phyloP scores from a whole-genome alignment of 2,329 filamentous ascomycete species.

The Cladophialophora exuberans region DNA sequence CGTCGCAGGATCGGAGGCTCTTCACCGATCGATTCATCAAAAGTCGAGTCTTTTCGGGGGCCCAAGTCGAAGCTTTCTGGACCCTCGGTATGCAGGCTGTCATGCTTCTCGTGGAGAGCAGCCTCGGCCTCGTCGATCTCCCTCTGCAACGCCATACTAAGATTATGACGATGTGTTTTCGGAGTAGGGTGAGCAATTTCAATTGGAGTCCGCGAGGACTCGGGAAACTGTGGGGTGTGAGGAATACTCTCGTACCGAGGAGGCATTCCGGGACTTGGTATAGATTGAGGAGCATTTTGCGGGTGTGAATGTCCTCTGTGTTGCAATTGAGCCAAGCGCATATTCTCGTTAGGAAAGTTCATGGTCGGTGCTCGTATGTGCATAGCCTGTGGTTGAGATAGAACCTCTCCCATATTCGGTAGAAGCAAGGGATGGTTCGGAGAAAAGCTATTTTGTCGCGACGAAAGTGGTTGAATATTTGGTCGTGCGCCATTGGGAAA shows the following conservation, averaged over 20 bases:
- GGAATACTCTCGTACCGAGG: slow-evolving; percentile 19
- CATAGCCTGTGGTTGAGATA: slow-evolving; percentile 51
- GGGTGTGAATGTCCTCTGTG: slow-evolving; percentile 14
- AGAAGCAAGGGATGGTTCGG: slow-evolving; percentile 59
- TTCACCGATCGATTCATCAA: slow-evolving; percentile 49
- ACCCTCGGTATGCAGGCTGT: slow-evolving; percentile 31
- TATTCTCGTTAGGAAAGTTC: slow-evolving; percentile 9
- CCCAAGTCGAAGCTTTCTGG: slow-evolving; percentile 30
- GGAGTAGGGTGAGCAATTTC: slow-evolving; percentile 65
- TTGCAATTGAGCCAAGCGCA: slow-evolving; percentile 7
- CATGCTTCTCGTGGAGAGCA: slow-evolving; percentile 40
- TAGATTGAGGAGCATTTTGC: slow-evolving; percentile 53
- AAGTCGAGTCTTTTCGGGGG: slow-evolving; percentile 31
- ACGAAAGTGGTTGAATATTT: slow-evolving; percentile 23
- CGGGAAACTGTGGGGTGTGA: slow-evolving; percentile 23
- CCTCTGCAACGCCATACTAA: slow-evolving; percentile 76
- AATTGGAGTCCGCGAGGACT: slow-evolving; percentile 38
- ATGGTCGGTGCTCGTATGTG: slow-evolving; percentile 10
- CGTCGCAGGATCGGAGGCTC: slow-evolving; percentile 38
- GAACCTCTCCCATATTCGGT: slow-evolving; percentile 50
- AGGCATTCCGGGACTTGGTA: slow-evolving; percentile 23
- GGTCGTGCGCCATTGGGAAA: slow-evolving; percentile 41
- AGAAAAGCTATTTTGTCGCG: slow-evolving; percentile 52
- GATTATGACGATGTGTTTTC: slow-evolving; percentile 68
- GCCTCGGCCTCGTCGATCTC: slow-evolving; percentile 83